Evolutionary conservation across 75 land plant genomes (phyloP), one percentile per base, ranked within the genome.

Genomic region (Picea glauca): DNA sequence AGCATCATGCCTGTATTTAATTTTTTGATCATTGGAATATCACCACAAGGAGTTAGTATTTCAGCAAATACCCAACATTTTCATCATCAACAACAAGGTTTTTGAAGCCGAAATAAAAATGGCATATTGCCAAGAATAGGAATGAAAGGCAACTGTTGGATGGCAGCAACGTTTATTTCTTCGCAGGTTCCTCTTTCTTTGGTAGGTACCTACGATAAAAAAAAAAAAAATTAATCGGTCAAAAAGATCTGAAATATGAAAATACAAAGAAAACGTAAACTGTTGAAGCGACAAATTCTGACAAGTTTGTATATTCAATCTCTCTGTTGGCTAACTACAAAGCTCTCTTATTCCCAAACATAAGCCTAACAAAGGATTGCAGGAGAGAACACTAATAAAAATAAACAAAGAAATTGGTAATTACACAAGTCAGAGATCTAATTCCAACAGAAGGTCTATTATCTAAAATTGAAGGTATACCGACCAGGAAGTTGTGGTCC

Each of bases 131-230:
- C 7, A 3, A 67, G 8, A 38, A 67, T 67, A 11, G 15, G 18
- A 67, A 14, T 38, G 33, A 17, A 15, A 67, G 33, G 18, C 72
- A 38, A 30, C 1, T 67, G 2, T 18, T n/a, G 20, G 50, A 68
- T 2, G 1, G 4, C 2, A 38, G 7, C 50, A 40, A 40, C 40
- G 13, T 64, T 33, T 40, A 68, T 11, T 38, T 33, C 40, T 68
- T 68, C n/a, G 40, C 73, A 68, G 50, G 21, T 68, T n/a, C 73
- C 73, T 68, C 73, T 68, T 68, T 68, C 73, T 68, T 68, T 20
- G 73, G 11, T n/a, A 68, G 73, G 54, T 68, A 40, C 73, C 73
- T 68, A 21, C 73, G 40, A 68, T 6, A 68, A 18, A 20, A 68
- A 46, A n/a, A 26, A 26, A 26, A 26, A 67, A 67, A 33, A 17